Evolutionary conservation across 108 stramenopile species (phyloP).

Genomic region (Aurantiochytrium sp.): DNA sequence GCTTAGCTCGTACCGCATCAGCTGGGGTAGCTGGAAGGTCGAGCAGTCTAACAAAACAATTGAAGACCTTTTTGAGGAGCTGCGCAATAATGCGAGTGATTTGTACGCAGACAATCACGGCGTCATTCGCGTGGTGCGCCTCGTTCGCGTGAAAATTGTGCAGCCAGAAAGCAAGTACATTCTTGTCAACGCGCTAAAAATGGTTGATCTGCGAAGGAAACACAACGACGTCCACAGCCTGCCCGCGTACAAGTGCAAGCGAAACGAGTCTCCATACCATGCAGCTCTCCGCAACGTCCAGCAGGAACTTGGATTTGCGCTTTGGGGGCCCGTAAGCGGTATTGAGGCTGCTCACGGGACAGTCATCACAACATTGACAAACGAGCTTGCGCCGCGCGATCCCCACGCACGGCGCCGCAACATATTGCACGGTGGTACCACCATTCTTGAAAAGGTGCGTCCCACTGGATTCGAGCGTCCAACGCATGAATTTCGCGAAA

Average conservation of each 20-base stretch:
- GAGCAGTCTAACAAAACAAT: background rate
- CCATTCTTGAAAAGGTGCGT: background rate
- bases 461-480: background rate
- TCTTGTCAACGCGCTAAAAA: background rate
- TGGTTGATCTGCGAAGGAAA: background rate
- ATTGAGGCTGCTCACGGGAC: background rate
- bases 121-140: background rate
- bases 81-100: background rate
- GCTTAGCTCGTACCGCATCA: background rate
- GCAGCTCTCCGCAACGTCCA: background rate
- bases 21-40: conserved; percentile 9
- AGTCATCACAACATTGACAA: background rate
- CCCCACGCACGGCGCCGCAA: background rate
- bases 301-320: background rate
- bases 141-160: background rate
- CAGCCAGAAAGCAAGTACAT: background rate
- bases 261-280: background rate
- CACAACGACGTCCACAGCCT: background rate
- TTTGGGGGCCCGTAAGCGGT: background rate
- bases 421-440: background rate
- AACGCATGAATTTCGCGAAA: background rate
- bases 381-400: background rate
- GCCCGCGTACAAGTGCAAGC: background rate
- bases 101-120: background rate
- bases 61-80: background rate